A percentile compares a stretch with the other conserved stretches of the same genome.
Evolutionary conservation across 2,329 filamentous ascomycete species (phyloP).

Genomic region (Ceratocystis diversiconidia): DNA sequence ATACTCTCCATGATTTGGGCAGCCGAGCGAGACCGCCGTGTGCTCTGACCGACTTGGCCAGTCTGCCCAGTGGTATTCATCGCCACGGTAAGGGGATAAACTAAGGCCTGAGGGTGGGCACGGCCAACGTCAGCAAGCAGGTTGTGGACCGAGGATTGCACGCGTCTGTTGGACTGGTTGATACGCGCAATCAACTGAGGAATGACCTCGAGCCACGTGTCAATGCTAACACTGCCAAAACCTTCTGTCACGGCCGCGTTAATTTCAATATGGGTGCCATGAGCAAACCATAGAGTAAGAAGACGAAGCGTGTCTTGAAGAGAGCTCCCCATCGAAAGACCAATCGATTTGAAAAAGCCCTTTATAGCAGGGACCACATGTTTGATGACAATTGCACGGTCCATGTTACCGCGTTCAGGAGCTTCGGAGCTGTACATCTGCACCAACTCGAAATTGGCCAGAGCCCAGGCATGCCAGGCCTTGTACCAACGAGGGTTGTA

Average conservation of each 20-base stretch:
- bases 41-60: slow-evolving; percentile 40
- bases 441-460: slow-evolving; percentile 97
- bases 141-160: slow-evolving; percentile 82
- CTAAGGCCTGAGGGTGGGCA: slow-evolving; percentile 85
- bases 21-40: slow-evolving; percentile 72
- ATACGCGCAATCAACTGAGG: slow-evolving; percentile 94
- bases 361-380: slow-evolving; percentile 90
- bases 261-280: slow-evolving; percentile 78
- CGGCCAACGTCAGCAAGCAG: slow-evolving; percentile 85
- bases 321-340: slow-evolving; percentile 78
- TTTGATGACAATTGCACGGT: slow-evolving; percentile 57
- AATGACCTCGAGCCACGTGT: slow-evolving; percentile 97
- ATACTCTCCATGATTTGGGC: slow-evolving; percentile 95
- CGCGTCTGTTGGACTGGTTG: slow-evolving; percentile 82
- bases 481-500: slow-evolving; percentile 97
- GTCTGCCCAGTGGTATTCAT: slow-evolving; percentile 60
- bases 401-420: slow-evolving; percentile 29
- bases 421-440: slow-evolving; percentile 39
- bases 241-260: slow-evolving; percentile 80
- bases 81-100: slow-evolving; percentile 92
- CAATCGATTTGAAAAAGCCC: slow-evolving; percentile 96
- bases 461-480: slow-evolving; percentile 96
- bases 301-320: slow-evolving; percentile 88
- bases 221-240: slow-evolving; percentile 80
- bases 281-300: slow-evolving; percentile 89